Evolutionary conservation across 1,284 basidiomycete genomes (phyloP).

Genomic region (Microbotryum silenes-acaulis): DNA sequence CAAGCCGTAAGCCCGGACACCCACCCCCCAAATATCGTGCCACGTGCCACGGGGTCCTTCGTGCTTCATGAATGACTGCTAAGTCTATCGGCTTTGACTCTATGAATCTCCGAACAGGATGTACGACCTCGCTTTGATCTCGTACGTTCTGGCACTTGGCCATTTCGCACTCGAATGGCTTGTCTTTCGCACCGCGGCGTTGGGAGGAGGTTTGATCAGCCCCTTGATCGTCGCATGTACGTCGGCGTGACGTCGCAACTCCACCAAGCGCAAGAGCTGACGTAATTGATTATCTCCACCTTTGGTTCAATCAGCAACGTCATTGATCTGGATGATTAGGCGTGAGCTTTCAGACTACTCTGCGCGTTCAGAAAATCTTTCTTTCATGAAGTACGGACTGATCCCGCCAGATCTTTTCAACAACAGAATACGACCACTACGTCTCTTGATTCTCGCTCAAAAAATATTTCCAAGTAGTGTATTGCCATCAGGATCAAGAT

Average conservation of each 20-base stretch:
- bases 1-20: constrained; percentile 56
- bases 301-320: constrained; percentile 48
- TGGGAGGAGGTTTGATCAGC: constrained; percentile 58
- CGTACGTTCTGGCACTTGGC: constrained; percentile 78
- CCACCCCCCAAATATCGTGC: constrained; percentile 11
- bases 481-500: too few species aligned
- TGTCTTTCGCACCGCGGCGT: constrained; percentile 68
- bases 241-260: constrained; percentile 37
- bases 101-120: constrained; percentile 49
- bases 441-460: too few species aligned
- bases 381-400: too few species aligned
- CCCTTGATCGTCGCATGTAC: constrained; percentile 81
- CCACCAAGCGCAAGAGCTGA: background rate
- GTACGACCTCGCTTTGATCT: constrained; percentile 79
- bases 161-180: constrained; percentile 83
- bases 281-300: background rate
- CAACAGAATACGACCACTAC: too few species aligned
- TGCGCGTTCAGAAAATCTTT: too few species aligned
- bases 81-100: background rate
- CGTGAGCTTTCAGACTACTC: constrained; percentile 5
- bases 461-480: too few species aligned
- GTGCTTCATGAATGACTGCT: background rate
- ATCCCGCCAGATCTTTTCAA: too few species aligned
- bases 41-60: constrained; percentile 3
- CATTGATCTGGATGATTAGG: constrained; percentile 64